These are phyloP conservation scores for Neopestalotiopsis clavispora DNA, from an alignment of 2,329 filamentous ascomycete species.

Conservation along the genomic window DNA sequence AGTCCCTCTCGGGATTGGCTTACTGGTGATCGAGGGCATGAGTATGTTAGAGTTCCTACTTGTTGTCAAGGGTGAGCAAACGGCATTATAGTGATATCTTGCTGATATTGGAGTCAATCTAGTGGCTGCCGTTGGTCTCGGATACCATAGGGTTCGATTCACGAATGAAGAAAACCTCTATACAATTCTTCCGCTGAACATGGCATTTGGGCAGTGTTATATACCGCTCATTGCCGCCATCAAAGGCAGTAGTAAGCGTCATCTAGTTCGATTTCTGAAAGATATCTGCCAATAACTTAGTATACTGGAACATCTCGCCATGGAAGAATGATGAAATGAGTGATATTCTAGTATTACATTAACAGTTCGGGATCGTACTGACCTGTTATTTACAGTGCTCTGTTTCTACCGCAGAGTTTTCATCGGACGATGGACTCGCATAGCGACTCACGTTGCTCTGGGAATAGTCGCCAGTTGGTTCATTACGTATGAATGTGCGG, in stretches of 20 bases:
- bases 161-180: background rate
- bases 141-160: background rate
- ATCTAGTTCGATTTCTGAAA: background rate
- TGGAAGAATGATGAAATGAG: no score
- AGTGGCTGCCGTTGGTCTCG: background rate
- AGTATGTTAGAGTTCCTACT: background rate
- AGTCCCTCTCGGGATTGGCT: background rate
- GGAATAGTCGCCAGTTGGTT: constrained; percentile 6
- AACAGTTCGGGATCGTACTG: no score
- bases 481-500: background rate
- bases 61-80: background rate
- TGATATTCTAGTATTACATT: no score
- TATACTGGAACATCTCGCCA: background rate
- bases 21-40: background rate
- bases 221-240: constrained; percentile 6
- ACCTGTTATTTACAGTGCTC: background rate
- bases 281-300: no score
- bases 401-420: constrained; percentile 3
- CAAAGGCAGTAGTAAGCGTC: background rate
- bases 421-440: background rate
- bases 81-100: background rate
- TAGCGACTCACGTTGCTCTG: background rate
- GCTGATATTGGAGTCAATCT: no score
- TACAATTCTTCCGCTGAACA: constrained; percentile 7
- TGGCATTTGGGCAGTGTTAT: background rate